Base-by-base conservation (phyloP, 2,329 filamentous ascomycete genomes). In the Zymoseptoria tritici region DNA sequence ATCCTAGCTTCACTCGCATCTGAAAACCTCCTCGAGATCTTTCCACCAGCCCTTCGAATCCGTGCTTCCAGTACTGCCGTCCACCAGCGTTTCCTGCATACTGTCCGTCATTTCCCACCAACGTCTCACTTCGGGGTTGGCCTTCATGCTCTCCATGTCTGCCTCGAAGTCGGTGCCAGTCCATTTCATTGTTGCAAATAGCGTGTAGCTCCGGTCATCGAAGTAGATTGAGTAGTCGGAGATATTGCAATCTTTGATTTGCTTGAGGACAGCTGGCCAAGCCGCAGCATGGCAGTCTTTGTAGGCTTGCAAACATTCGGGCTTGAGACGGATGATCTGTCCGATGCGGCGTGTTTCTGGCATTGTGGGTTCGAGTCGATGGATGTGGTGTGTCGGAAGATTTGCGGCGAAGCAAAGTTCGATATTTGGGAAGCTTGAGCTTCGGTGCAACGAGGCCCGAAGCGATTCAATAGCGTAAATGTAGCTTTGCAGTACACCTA, bases 61-160 rank as follows among this genome's bases (percentile, higher is more conserved):
- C 5, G 81, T 79, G 62, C 83, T 86, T 61, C 79, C 80, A 66
- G 77, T 79, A 2, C 84, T 84, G 0, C 84, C 85, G 0, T 81
- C 78, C 1, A 87, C 82, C 29, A 88, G 70, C 6, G 67, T 73
- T 63, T 78, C 86, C 75, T 92, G 89, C 78, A 85, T 89, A 13
- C 79, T 78, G 72, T 92, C 89, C 56, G 89, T 92, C 83, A 91
- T 86, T 60, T 77, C 78, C 89, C 89, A 93, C 90, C 89, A 93
- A 72, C 88, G 85, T 58, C 84, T 81, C 36, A 92, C 87, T 69
- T 86, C 86, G 0, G 83, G 81, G 66, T 91, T 90, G 59, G 83
- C 84, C 1, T 81, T 80, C 88, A 92, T 91, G 62, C 79, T 80
- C 73, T 83, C 81, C 90, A 93, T 92, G 70, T 93, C 89, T 9